Percentiles rank a stretch among this genome's conserved stretches.
Evolutionary conservation across 441 rosid species (phyloP).

Genomic region (Corymbia calophylla): DNA sequence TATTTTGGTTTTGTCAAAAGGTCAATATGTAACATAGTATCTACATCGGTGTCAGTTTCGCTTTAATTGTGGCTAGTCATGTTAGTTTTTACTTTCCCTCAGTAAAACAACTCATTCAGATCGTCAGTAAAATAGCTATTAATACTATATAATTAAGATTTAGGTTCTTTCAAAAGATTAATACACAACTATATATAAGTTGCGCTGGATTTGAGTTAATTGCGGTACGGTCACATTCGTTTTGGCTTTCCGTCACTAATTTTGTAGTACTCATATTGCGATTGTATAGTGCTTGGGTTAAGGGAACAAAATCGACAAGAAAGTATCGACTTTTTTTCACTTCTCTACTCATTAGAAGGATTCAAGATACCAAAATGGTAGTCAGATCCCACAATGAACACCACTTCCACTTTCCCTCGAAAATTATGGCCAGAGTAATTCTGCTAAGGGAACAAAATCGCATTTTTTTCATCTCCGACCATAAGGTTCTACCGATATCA

Average conservation of each 20-base stretch:
- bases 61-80: neutral
- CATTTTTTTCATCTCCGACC: neutral
- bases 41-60: neutral
- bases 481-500: neutral
- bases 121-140: neutral
- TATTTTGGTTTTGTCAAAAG: neutral
- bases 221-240: neutral
- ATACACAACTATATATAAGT: accelerated
- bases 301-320: neutral
- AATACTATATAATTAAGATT: neutral
- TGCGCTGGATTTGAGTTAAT: neutral
- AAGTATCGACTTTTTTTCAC: neutral
- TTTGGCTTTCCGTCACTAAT: neutral
- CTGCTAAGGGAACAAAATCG: neutral
- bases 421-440: neutral
- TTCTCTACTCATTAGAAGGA: neutral
- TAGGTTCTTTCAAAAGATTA: neutral
- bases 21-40: neutral
- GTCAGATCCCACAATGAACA: neutral
- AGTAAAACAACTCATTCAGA: neutral
- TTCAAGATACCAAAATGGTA: neutral
- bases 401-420: neutral
- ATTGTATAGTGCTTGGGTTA: neutral
- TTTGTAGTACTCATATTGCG: neutral
- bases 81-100: neutral